Evolutionary conservation across 164 flowering plant genomes (phyloP), one percentile per base, ranked within the genome.

Genomic region (Kingdonia uniflora): DNA sequence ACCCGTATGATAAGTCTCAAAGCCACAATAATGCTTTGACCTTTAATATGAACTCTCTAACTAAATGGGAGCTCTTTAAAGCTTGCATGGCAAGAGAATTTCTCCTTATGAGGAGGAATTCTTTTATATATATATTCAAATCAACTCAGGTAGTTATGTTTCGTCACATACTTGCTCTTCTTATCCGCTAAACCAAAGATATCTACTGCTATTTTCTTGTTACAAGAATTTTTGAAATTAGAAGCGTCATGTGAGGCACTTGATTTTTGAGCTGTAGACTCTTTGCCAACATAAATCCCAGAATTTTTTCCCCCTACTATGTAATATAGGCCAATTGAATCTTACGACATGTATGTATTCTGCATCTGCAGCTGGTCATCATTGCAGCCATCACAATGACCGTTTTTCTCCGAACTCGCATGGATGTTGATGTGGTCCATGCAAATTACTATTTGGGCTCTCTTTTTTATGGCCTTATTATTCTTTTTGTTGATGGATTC

Each of bases 81-180:
- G 77, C 76, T 50, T 74, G 82, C 73, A 55, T 69, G 54, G 61
- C 58, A 13, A 73, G 80, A 52, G 86, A 80, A 52, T 20, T 66
- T 52, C 77, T 78, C 49, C 76, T 80, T 15, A 76, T 74, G 68
- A 78, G 62, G 69, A 63, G 85, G 43, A 75, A 80, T 20, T 58
- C 73, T 12, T 75, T 70, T 62, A 54, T 77, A 13, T 74, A 80
- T 60, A 58, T 80, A 19, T 75, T 80, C 65, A 77, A 74, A 62
- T 46, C 76, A 19, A 39, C 41, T 8, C 80, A 76, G 80, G 80
- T 74, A 42, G 24, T 11, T 37, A 20, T 44, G 20, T 29, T 29
- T 29, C 8, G 35, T 29, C 16, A 55, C 48, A 44, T 17, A 23
- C 38, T 55, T 19, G 2, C 11, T 13, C 14, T 37, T 20, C 23